Percentiles rank a stretch among this genome's conserved stretches.
Evolutionary conservation across 2,329 filamentous ascomycete genomes (phyloP).

Genomic region (Dactylellina sp.): DNA sequence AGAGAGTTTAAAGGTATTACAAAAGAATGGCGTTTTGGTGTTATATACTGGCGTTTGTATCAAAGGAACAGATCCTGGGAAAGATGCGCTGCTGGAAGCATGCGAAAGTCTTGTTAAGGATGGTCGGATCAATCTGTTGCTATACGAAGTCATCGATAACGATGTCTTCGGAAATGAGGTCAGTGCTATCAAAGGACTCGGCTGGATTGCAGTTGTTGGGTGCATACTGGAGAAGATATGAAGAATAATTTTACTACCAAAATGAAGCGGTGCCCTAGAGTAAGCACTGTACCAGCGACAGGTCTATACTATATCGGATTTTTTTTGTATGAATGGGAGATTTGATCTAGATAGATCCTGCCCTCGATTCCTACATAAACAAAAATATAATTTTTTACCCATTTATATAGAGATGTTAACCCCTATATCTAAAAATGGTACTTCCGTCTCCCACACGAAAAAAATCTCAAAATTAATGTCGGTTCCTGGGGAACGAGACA

Average conservation of each 20-base stretch:
- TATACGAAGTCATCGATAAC: constrained; percentile 1
- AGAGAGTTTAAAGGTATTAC: background rate
- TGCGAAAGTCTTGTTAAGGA: background rate
- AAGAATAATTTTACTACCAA: constrained; percentile 2
- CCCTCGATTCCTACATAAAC: no score
- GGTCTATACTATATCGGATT: no score
- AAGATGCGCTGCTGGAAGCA: background rate
- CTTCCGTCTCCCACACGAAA: no score
- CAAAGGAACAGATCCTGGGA: background rate
- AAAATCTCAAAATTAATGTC: no score
- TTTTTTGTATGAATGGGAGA: no score
- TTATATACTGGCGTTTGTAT: constrained; percentile 1
- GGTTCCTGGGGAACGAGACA: no score
- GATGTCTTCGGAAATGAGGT: constrained; percentile 13
- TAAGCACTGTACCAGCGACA: no score
- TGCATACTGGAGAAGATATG: background rate
- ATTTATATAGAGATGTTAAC: no score
- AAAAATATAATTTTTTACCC: no score
- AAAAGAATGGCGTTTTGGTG: background rate
- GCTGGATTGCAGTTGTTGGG: constrained; percentile 1
- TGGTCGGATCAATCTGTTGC: background rate
- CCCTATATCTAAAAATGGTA: no score
- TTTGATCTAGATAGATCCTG: no score
- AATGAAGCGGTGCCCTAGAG: no score
- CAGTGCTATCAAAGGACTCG: background rate